Evolutionary conservation across 176 grass and related monocot genomes (phyloP).

Genomic region (Rhynchospora tenuis): DNA sequence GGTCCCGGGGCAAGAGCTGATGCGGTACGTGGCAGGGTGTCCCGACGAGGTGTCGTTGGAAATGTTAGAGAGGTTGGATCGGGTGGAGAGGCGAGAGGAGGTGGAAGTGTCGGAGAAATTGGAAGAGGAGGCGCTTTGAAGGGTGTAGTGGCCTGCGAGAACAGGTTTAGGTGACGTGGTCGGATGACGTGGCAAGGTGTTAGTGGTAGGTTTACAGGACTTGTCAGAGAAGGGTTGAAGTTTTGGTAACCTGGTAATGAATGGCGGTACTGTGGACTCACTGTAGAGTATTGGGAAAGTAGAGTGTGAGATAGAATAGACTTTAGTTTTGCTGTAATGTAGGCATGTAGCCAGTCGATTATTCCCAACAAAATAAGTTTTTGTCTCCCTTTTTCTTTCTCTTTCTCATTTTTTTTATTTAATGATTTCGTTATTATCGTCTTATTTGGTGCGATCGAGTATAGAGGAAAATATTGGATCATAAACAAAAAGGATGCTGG

Average conservation of each 20-base stretch:
- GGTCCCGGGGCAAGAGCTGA: constrained; percentile 25
- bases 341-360: neutral
- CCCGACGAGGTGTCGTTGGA: constrained; percentile 18
- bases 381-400: neutral
- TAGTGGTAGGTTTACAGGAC: neutral
- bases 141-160: neutral
- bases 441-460: neutral
- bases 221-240: neutral
- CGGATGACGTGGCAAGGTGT: neutral
- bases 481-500: too few relatives aligned
- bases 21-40: constrained; percentile 27
- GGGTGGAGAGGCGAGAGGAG: neutral
- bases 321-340: constrained; percentile 5
- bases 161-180: neutral
- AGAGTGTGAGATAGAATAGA: constrained; percentile 10
- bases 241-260: neutral
- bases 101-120: neutral
- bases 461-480: too few relatives aligned
- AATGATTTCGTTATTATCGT: neutral
- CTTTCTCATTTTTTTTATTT: neutral
- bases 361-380: constrained; percentile 15
- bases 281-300: neutral
- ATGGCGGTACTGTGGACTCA: neutral
- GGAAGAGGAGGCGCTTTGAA: neutral
- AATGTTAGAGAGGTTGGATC: neutral